phyloP scores from a whole-genome alignment of 2,329 filamentous ascomycete genomes.

The Claviceps spartinae region DNA sequence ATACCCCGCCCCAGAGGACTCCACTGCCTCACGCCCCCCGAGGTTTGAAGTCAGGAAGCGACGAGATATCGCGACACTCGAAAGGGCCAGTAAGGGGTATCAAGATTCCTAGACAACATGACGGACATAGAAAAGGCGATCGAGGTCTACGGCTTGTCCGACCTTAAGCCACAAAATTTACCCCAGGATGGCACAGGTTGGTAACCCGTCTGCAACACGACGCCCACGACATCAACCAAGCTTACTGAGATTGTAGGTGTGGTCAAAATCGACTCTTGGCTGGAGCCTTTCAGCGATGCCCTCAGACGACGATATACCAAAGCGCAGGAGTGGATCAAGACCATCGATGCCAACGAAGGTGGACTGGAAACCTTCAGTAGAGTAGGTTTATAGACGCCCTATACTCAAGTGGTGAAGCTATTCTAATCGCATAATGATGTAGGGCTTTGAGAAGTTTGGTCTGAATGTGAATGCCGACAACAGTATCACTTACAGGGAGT shows the following conservation, averaged over 20 bases:
- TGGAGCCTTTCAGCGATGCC: slow-evolving; percentile 68
- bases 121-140: slow-evolving; percentile 4
- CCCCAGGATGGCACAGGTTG: slow-evolving; percentile 61
- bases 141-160: slow-evolving; percentile 7
- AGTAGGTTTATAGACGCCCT: slow-evolving; percentile 29
- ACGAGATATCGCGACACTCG: not conserved
- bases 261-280: slow-evolving; percentile 74
- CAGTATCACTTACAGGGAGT: slow-evolving; percentile 85
- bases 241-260: slow-evolving; percentile 48
- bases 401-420: not conserved
- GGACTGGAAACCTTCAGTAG: slow-evolving; percentile 84
- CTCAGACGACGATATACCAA: slow-evolving; percentile 65
- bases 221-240: not conserved
- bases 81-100: not conserved
- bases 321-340: slow-evolving; percentile 76
- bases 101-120: not conserved
- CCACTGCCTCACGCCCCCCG: not conserved
- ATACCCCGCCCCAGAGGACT: not conserved
- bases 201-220: slow-evolving; percentile 8
- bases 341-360: slow-evolving; percentile 70
- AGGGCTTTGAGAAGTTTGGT: slow-evolving; percentile 81
- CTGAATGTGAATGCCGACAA: slow-evolving; percentile 70
- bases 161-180: slow-evolving; percentile 33
- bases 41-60: not conserved
- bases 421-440: not conserved